Conservation (phyloP, 2,329 filamentous ascomycete genomes). For the Xylaria hypoxylon region DNA sequence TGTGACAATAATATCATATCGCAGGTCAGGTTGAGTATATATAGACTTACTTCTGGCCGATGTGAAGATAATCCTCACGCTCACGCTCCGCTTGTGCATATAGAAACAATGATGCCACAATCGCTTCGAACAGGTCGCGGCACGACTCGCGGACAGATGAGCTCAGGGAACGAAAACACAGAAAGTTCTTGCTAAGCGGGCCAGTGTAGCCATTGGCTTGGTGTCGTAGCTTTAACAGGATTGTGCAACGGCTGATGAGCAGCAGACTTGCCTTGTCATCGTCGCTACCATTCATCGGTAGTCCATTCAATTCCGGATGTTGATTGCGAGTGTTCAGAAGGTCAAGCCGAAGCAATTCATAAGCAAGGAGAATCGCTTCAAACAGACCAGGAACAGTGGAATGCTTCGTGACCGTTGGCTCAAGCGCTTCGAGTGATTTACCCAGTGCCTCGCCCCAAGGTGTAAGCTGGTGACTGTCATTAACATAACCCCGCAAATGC, state of each 20-base stretch:
- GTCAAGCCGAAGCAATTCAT: constrained; percentile 85
- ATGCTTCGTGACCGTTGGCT: constrained; percentile 62
- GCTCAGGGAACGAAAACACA: constrained; percentile 87
- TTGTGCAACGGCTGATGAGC: constrained; percentile 87
- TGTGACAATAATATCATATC: constrained; percentile 17
- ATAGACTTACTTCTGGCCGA: constrained; percentile 74
- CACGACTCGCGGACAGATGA: constrained; percentile 82
- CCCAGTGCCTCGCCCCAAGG: constrained; percentile 85
- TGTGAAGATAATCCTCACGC: constrained; percentile 71
- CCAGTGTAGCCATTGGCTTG: constrained; percentile 91
- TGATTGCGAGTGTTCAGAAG: constrained; percentile 77
- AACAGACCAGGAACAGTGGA: constrained; percentile 67
- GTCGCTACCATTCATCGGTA: constrained; percentile 68
- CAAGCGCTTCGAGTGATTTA: constrained; percentile 72
- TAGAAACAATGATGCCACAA: constrained; percentile 83
- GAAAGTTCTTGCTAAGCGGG: constrained; percentile 87
- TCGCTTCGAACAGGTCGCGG: constrained; percentile 85
- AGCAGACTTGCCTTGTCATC: constrained; percentile 83
- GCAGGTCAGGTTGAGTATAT: not conserved
- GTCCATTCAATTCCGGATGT: constrained; percentile 65
- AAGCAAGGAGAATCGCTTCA: constrained; percentile 83
- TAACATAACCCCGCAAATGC: constrained; percentile 86
- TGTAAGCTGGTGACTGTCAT: constrained; percentile 82
- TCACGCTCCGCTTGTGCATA: constrained; percentile 81
- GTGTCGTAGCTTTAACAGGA: constrained; percentile 84